Percentiles rank a stretch among this genome's conserved stretches.
Conservation (phyloP, 2,329 filamentous ascomycete genomes). For the Bipolaris oryzae region DNA sequence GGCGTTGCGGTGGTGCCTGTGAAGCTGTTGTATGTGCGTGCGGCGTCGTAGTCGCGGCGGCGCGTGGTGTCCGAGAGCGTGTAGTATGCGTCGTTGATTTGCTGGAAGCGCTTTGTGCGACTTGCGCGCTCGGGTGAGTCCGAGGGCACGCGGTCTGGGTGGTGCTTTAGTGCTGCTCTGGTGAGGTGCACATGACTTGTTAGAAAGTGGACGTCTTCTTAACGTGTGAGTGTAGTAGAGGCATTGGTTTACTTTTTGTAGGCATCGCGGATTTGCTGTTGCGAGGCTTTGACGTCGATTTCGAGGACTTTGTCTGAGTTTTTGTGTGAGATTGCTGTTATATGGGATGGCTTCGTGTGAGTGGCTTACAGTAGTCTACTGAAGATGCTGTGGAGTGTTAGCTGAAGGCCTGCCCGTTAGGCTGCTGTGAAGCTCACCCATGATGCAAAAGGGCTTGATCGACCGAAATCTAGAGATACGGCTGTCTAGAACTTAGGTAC, state of each 20-base stretch:
- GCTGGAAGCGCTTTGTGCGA: conserved; percentile 87
- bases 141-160: conserved; percentile 85
- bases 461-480: not conserved
- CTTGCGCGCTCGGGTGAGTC: conserved; percentile 81
- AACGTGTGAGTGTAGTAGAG: not conserved
- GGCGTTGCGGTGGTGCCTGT: conserved; percentile 52
- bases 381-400: conserved; percentile 26
- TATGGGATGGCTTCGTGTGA: not conserved
- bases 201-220: conserved; percentile 5
- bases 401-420: conserved; percentile 11
- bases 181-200: not conserved
- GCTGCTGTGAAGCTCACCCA: conserved; percentile 26
- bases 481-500: not conserved
- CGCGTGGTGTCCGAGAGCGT: conserved; percentile 80
- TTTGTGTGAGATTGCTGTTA: not conserved
- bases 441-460: conserved; percentile 9
- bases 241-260: conserved; percentile 75
- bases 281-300: conserved; percentile 73
- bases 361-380: conserved; percentile 36
- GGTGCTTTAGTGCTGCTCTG: conserved; percentile 86
- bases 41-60: conserved; percentile 82
- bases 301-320: conserved; percentile 60
- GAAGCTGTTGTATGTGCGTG: conserved; percentile 63
- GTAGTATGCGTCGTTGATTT: conserved; percentile 92
- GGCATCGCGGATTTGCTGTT: conserved; percentile 86